phyloP scores from a whole-genome alignment of 192 early-diverging fungal genomes.

The Umbelopsis isabellina region DNA sequence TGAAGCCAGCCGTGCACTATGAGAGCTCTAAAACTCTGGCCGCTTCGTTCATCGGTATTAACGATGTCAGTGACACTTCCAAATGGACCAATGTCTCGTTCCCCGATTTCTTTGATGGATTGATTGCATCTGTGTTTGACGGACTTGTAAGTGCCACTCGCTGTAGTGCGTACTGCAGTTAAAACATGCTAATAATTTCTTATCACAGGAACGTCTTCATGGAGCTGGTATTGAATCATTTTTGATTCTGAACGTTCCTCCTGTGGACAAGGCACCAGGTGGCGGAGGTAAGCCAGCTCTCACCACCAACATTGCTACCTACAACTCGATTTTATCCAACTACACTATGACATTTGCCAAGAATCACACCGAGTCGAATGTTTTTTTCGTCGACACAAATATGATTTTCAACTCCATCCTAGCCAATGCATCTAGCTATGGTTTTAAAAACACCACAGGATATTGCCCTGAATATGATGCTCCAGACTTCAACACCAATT shows the following conservation, averaged over 20 bases:
- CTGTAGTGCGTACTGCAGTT: not conserved
- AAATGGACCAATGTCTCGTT: constrained; percentile 10
- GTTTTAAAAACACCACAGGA: not conserved
- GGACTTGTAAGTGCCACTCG: not conserved
- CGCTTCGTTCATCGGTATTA: constrained; percentile 16
- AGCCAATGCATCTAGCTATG: not conserved
- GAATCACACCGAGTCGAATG: not conserved
- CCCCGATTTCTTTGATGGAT: not conserved
- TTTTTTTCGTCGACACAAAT: constrained; percentile 10
- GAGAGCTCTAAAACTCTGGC: constrained; percentile 4
- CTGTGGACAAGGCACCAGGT: constrained; percentile 2
- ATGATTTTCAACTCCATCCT: not conserved
- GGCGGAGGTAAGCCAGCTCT: not conserved
- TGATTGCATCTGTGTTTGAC: constrained; percentile 8
- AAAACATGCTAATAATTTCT: not conserved
- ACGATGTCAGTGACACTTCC: constrained; percentile 5
- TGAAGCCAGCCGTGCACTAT: not conserved
- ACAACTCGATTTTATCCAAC: constrained; percentile 2
- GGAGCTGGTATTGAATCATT: constrained; percentile 7
- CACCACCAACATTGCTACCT: not conserved
- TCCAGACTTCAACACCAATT: constrained; percentile 13
- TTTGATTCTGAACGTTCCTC: constrained; percentile 2
- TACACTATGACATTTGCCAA: not conserved
- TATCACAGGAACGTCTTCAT: not conserved
- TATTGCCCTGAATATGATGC: constrained; percentile 5